Percentiles rank a stretch among this genome's conserved stretches.
Conservation (phyloP, 2,329 filamentous ascomycete species). For the Fusarium annulatum region DNA sequence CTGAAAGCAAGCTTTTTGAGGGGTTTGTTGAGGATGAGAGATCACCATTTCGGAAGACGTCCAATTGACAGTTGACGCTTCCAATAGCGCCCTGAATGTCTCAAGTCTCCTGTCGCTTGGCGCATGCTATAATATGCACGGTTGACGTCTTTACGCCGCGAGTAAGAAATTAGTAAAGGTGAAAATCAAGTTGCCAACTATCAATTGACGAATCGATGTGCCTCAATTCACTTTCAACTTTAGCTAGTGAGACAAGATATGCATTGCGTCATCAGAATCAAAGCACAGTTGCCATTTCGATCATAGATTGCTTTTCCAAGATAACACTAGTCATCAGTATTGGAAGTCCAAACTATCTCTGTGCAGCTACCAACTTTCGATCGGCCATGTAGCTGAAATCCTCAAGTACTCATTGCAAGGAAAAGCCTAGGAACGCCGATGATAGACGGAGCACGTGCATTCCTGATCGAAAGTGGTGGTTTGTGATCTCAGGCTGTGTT, state of each 20-base stretch:
- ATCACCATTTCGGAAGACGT: no score
- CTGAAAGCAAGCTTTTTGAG: background rate
- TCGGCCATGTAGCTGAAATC: background rate
- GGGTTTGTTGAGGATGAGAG: background rate
- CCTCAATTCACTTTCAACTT: background rate
- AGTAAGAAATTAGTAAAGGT: background rate
- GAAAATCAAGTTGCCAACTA: background rate
- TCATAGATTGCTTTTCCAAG: background rate
- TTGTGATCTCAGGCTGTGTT: background rate
- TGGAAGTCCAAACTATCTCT: background rate
- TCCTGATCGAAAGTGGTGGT: background rate
- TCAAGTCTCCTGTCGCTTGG: no score
- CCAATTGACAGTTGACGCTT: background rate
- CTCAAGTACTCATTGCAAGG: rapidly evolving
- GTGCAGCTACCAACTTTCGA: background rate
- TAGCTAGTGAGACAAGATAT: background rate
- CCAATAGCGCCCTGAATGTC: background rate
- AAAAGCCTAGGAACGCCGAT: background rate
- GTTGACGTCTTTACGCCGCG: background rate
- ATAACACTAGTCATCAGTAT: background rate
- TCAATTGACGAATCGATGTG: background rate
- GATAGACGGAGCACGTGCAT: background rate
- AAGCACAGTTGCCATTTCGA: background rate
- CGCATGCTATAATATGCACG: background rate
- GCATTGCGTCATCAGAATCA: background rate